Evolutionary conservation across 2,329 filamentous ascomycete species (phyloP), one percentile per base, ranked within the genome.

Genomic region (Cladorrhinum sp.): DNA sequence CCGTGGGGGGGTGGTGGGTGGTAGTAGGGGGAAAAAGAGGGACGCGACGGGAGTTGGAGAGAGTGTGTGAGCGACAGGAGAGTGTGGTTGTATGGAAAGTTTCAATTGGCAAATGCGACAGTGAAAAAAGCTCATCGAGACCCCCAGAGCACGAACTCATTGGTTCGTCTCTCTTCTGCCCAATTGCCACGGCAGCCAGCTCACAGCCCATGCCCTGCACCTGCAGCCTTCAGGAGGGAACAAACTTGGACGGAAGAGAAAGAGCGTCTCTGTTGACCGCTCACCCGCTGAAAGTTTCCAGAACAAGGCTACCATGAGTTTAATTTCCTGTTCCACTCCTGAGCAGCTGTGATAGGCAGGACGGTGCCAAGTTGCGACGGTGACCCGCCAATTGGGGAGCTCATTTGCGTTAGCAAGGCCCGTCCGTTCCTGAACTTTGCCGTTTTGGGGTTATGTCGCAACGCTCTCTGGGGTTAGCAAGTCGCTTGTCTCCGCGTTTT

Each of bases 301-400:
- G 32, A 29, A 54, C 52, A 59, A 63, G 61, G 62, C 65, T 65
- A 62, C 38, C 13, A 22, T 16, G 24, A 57, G 62, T 55, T 36
- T 65, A 65, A 68, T 67, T 66, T 67, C 66, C 64, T 62, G 62
- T 62, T 38, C 60, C 61, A 60, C 52, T 56, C 16, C 49, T 27
- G 32, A 12, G 48, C 50, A 32, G 27, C 60, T 38, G 48, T 38
- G 62, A 66, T 68, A 66, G 65, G 65, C 51, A 59, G 55, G 55
- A 12, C 54, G 27, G 29, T 60, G 58, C 57, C 32, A 52, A 25
- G 58, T 22, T 59, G 50, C 55, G 55, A 50, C 27, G 45, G 25
- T 36, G 52, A 27, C 55, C 55, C 58, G 57, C 57, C 51, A 25
- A 38, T 29, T 27, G 29, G 22, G 53, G 52, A 25, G 56, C 59